Conservation (phyloP, 2,329 filamentous ascomycete species). For the Hyphodiscus sp. region DNA sequence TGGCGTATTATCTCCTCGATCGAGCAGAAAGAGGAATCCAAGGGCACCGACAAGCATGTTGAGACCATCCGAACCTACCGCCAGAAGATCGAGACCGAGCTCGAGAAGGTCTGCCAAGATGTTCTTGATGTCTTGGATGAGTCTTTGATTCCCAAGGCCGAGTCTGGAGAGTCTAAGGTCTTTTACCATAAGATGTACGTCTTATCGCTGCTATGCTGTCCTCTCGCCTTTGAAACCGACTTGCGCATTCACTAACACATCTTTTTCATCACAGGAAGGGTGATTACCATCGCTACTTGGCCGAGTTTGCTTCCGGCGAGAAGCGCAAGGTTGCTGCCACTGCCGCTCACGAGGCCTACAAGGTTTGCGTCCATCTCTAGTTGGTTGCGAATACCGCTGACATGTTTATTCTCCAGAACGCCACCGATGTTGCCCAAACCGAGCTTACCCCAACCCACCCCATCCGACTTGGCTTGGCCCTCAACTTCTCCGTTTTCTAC, state of each 20-base stretch:
- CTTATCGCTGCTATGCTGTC: constrained; percentile 14
- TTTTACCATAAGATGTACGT: constrained; percentile 99
- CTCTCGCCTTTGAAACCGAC: constrained; percentile 4
- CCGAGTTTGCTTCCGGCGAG: constrained; percentile 87
- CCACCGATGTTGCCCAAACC: constrained; percentile 95
- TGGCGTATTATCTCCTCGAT: constrained; percentile 99
- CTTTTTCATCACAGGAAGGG: constrained; percentile 64
- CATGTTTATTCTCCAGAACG: constrained; percentile 55
- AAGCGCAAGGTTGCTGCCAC: constrained; percentile 86
- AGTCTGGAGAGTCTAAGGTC: constrained; percentile 97
- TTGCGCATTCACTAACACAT: constrained; percentile 11
- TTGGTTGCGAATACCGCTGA: constrained; percentile 6
- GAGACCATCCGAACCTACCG: constrained; percentile 93
- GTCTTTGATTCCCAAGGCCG: constrained; percentile 88
- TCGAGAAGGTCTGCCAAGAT: constrained; percentile 97
- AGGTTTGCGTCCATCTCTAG: constrained; percentile 52
- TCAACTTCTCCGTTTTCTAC: constrained; percentile 99
- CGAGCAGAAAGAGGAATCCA: constrained; percentile 99
- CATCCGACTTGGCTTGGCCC: constrained; percentile 92
- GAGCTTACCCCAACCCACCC: constrained; percentile 96
- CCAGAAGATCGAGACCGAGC: constrained; percentile 95
- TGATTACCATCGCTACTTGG: constrained; percentile 93
- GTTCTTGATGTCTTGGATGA: constrained; percentile 92
- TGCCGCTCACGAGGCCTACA: constrained; percentile 91
- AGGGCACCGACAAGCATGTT: constrained; percentile 94